Conservation (phyloP, 305 asterid genomes). For the Lippia alba region DNA sequence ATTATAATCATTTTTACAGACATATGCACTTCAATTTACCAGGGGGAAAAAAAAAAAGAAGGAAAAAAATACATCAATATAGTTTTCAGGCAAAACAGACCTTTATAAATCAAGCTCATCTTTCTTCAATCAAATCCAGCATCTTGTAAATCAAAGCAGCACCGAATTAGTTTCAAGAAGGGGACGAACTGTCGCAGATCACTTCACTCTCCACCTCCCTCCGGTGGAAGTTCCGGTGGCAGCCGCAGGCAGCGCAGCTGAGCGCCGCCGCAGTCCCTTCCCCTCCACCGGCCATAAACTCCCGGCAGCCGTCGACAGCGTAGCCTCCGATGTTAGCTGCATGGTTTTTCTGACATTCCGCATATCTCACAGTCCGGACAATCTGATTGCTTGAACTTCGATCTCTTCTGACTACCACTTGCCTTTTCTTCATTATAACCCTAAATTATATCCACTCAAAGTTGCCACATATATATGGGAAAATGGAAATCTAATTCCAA, state of each 20-base stretch:
- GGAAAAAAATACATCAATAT: background rate
- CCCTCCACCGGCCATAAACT: conserved; percentile 86
- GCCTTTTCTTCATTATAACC: conserved; percentile 66
- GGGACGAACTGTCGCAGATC: conserved; percentile 52
- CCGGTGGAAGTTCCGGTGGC: conserved; percentile 89
- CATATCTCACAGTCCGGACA: conserved; percentile 56
- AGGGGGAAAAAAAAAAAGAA: background rate
- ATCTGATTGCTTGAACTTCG: conserved; percentile 41
- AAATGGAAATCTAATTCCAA: no score
- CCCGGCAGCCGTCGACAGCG: conserved; percentile 94
- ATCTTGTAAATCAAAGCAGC: background rate
- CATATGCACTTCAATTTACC: conserved; percentile 10
- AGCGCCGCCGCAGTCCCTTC: conserved; percentile 68
- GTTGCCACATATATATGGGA: background rate
- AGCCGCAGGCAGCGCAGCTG: conserved; percentile 88
- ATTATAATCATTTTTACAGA: conserved; percentile 33
- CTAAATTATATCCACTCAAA: conserved; percentile 22
- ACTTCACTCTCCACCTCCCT: conserved; percentile 65
- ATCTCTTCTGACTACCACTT: conserved; percentile 60
- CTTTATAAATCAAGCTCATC: background rate
- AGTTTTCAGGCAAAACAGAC: conserved; percentile 19
- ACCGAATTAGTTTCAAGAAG: conserved; percentile 15
- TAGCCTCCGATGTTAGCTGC: conserved; percentile 87
- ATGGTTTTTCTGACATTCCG: conserved; percentile 88
- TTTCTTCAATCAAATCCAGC: conserved; percentile 5